A percentile compares a stretch with the other conserved stretches of the same genome.
Evolutionary conservation across 1,284 basidiomycete species (phyloP).

Genomic region (Trichosporon coremiiforme): DNA sequence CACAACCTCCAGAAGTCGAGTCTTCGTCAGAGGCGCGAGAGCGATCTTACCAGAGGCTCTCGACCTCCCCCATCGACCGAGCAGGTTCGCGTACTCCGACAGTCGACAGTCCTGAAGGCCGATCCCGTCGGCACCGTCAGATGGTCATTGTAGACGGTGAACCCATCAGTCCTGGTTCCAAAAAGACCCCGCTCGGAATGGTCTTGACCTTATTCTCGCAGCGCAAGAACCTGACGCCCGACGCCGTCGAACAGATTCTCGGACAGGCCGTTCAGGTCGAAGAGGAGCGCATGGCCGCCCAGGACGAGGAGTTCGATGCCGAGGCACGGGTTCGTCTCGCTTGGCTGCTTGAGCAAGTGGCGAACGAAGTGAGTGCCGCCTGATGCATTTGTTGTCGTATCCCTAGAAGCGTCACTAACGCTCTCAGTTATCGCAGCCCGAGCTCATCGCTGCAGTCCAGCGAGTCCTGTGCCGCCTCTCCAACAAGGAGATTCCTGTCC

Average conservation of each 20-base stretch:
- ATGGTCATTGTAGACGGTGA: constrained; percentile 33
- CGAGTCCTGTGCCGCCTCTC: constrained; percentile 8
- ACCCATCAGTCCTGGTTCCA: constrained; percentile 22
- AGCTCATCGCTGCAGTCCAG: constrained; percentile 24
- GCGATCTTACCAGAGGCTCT: not conserved
- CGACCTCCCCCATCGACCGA: not conserved
- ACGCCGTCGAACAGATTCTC: constrained; percentile 21
- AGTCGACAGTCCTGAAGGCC: constrained; percentile 9
- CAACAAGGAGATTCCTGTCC: not conserved
- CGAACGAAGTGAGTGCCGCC: constrained; percentile 23
- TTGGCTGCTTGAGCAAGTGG: constrained; percentile 31
- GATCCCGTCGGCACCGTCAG: constrained; percentile 20
- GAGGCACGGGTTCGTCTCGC: constrained; percentile 24
- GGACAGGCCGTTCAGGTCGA: constrained; percentile 20
- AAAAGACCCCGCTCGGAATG: constrained; percentile 14
- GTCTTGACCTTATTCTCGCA: constrained; percentile 24
- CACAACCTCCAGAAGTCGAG: not conserved
- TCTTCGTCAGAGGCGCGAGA: not conserved
- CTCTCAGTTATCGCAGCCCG: constrained; percentile 18
- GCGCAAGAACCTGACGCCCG: constrained; percentile 2
- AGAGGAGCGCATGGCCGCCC: constrained; percentile 5
- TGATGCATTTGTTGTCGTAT: not conserved
- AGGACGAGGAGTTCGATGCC: constrained; percentile 23
- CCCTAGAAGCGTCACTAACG: not conserved
- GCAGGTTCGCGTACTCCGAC: not conserved